Evolutionary conservation across 768 basidiomycete species (phyloP), one percentile per base, ranked within the genome.

Genomic region (Leccinellum rugosiceps): DNA sequence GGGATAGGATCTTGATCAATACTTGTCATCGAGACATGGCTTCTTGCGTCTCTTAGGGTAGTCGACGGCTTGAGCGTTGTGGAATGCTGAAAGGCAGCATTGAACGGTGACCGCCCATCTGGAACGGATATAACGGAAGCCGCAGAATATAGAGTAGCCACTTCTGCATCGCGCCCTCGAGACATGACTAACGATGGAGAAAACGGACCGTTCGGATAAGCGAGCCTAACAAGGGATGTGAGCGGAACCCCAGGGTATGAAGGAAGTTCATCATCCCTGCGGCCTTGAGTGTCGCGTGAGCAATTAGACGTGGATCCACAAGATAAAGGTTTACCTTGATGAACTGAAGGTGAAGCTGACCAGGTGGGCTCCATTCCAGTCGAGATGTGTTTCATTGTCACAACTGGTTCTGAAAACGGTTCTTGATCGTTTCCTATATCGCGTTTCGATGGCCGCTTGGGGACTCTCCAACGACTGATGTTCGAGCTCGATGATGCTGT

Each of bases 71-170:
- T 59, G 55, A 68, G 66, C 41, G 61, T 56, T 34, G 60, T 53
- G 57, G 56, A 63, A 62, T 68, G 71, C 50, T 67, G 64, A 52
- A 79, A 74, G 21, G 69, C 64, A 53, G 79, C 54, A 46, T 69
- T 70, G 31, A 76, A 64, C 2, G 77, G 73, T 17, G 77, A 70
- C 34, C 72, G 64, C 44, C 74, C 75, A 23, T 75, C 72, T 6
- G 87, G 82, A 28, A 92, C 80, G 26, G 87, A 88, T 74, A 85
- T 82, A 23, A 93, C 77, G 2, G 88, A 90, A 6, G 89, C 90
- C 0, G 90, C 90, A n/a, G 90, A 90, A 70, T 93, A 94, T 6
- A 93, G 77, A 4, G 91, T 92, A 17, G 90, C 88, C 10, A 91
- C 87, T 52, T 94, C 92, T 1, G 87, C 79, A 70, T 93, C 92